Evolutionary conservation across 2,329 filamentous ascomycete species (phyloP).

Genomic region (Aspergillus viridinutans): DNA sequence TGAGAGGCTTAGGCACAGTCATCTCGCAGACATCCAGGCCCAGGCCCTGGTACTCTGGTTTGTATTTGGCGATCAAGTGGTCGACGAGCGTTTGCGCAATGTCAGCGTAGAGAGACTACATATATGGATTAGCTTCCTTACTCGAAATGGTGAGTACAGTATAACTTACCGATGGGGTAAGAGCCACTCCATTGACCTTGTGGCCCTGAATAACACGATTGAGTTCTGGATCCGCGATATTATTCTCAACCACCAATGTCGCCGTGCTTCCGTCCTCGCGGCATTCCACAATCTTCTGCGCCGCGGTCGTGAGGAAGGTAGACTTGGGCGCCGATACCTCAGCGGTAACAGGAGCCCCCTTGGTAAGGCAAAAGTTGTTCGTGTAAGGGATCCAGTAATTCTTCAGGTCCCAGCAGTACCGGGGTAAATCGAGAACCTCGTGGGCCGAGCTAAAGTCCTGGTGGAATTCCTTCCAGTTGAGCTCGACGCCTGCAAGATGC

Average conservation of each 20-base stretch:
- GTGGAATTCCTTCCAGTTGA: constrained; percentile 43
- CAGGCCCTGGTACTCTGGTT: constrained; percentile 26
- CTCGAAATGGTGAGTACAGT: not conserved
- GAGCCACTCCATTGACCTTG: constrained; percentile 33
- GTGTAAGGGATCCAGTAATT: constrained; percentile 39
- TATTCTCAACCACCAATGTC: constrained; percentile 33
- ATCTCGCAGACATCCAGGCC: constrained; percentile 35
- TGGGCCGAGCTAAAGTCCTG: constrained; percentile 34
- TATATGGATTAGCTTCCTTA: constrained; percentile 2
- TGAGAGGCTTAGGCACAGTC: constrained; percentile 51
- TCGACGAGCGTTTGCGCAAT: constrained; percentile 35
- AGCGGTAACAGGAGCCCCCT: constrained; percentile 25
- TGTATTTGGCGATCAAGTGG: constrained; percentile 31
- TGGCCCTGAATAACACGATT: constrained; percentile 35
- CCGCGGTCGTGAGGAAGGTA: constrained; percentile 25
- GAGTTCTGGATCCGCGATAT: constrained; percentile 31
- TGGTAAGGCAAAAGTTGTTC: constrained; percentile 33
- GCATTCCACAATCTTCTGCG: constrained; percentile 30
- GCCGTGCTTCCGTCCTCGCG: constrained; percentile 19
- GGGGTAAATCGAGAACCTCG: constrained; percentile 32
- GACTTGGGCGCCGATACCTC: constrained; percentile 15
- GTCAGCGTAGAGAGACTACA: constrained; percentile 34
- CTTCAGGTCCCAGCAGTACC: constrained; percentile 39
- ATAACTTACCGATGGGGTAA: constrained; percentile 31
- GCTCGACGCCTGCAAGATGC: constrained; percentile 36